Conservation (phyloP, 345 rosid species). For the Pelargonium nanum region DNA sequence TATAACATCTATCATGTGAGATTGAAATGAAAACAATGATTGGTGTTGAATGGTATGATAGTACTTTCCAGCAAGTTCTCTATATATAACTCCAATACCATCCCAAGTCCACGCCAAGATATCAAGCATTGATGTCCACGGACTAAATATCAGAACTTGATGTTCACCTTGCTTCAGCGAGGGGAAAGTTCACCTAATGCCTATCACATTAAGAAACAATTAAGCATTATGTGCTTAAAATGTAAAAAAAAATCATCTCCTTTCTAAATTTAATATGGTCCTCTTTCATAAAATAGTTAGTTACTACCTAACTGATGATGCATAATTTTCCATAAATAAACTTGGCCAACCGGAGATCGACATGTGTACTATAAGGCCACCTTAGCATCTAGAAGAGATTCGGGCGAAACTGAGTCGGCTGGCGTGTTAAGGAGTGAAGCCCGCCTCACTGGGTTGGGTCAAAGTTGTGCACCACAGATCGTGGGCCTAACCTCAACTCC, state of each 20-base stretch:
- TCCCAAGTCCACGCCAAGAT: constrained; percentile 91
- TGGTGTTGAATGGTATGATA: constrained; percentile 5
- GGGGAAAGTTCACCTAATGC: constrained; percentile 79
- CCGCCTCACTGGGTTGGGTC: too few relatives aligned
- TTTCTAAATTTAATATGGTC: neutral
- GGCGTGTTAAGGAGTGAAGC: too few relatives aligned
- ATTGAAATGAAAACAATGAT: neutral
- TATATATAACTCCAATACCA: constrained; percentile 73
- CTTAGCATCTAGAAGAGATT: too few relatives aligned
- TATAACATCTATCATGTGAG: neutral
- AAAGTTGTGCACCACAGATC: too few relatives aligned
- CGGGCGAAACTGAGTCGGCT: too few relatives aligned
- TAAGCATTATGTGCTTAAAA: too few relatives aligned
- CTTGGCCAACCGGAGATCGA: too few relatives aligned
- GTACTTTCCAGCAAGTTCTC: constrained; percentile 90
- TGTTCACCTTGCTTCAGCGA: constrained; percentile 51
- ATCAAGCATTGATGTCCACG: constrained; percentile 99
- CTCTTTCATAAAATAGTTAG: neutral
- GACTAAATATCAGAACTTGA: constrained; percentile 86
- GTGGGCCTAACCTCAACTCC: too few relatives aligned
- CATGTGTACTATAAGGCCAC: too few relatives aligned
- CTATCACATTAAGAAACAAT: constrained; percentile 28
- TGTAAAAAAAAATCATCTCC: neutral
- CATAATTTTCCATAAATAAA: too few relatives aligned
- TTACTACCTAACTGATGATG: too few relatives aligned